Evolutionary conservation across 768 basidiomycete genomes (phyloP), one percentile per base, ranked within the genome.

Genomic region (Daedaleopsis nitida): DNA sequence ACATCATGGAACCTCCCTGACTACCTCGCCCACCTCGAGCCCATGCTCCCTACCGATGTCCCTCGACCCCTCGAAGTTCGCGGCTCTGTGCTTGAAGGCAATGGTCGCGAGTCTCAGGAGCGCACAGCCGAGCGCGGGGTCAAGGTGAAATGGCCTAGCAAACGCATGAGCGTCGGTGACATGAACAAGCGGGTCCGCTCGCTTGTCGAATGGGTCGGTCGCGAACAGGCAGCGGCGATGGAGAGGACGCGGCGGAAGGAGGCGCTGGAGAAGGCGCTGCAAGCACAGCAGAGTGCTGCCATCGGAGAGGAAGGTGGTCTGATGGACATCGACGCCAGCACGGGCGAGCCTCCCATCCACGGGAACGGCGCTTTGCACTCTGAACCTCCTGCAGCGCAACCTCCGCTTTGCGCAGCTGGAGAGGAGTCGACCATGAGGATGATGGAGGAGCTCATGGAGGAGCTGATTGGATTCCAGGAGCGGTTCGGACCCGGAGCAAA

Each of bases 111-210:
- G 54, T 83, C 83, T 55, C 66, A 80, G n/a, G 87, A 88, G 57
- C 78, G 80, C 65, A 85, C 82, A 10, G 79, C 82, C 71, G 88
- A 93, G 70, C 80, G 91, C 50, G 91, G 91, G 10, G 90, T 92
- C 14, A 89, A 92, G 73, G 89, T 97, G 59, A 90, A 92, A 68
- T 98, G 93, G 89, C 96, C 96, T 1, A 86, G 86, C 65, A 95
- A 96, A 76, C 83, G 96, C 54, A 95, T 88, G 85, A 97, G 95
- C 66, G 89, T 96, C n/a, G 90, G 88, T 19, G 96, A 98, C 73
- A 96, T 98, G 94, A 92, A 94, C 74, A 97, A 97, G 77, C 87
- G 96, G 24, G 92, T 96, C 23, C 82, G 92, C 38, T 85, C 89
- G 45, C 81, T 98, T 51, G 86, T 96, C 19, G 96, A 97, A 69